Evolutionary conservation across 202 grass and related monocot genomes (phyloP), one percentile per base, ranked within the genome.

Genomic region (Zoysia matrella): DNA sequence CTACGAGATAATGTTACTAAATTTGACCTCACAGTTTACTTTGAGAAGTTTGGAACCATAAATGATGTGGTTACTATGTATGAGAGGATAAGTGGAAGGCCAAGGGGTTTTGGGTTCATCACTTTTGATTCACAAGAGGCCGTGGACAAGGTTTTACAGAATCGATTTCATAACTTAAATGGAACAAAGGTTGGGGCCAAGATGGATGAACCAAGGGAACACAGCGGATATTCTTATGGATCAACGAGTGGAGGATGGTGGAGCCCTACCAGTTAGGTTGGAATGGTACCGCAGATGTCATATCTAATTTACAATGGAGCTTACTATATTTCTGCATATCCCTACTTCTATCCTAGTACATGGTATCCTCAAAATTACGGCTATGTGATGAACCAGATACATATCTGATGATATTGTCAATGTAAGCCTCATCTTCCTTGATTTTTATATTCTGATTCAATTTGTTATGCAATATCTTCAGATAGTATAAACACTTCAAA

Each of bases 71-170:
- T 87, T 0, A 83, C 94, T 6, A 90, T 92, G 48, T 51, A 71
- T 64, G 81, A 97, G 9, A 80, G 65, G 30, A 2, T 50, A 2
- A 97, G 80, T 47, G 74, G 88, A 43, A 82, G 53, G 13, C 51
- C 91, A 3, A 76, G 81, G 6, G 91, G 91, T 0, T 97, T 94
- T 89, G 94, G 94, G 4, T 97, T 97, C 11, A 75, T 97, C 11
- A 85, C 81, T 3, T 94, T 97, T 61, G 81, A 88, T 47, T 88
- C 78, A 0, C 57, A 89, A 1, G 90, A 97, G 45, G 82, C 77
- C 39, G 73, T 80, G 8, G 3, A 30, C 9, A 77, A 87, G 63
- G 83, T 97, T 8, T 52, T 94, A 57, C 30, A 90, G 30, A 86
- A 69, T 3, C 58, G 52, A 3, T 90, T 83, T 39, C 89, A 97